Base-by-base conservation (phyloP, 148 eudicot genomes). In the Fagopyrum tataricum region DNA sequence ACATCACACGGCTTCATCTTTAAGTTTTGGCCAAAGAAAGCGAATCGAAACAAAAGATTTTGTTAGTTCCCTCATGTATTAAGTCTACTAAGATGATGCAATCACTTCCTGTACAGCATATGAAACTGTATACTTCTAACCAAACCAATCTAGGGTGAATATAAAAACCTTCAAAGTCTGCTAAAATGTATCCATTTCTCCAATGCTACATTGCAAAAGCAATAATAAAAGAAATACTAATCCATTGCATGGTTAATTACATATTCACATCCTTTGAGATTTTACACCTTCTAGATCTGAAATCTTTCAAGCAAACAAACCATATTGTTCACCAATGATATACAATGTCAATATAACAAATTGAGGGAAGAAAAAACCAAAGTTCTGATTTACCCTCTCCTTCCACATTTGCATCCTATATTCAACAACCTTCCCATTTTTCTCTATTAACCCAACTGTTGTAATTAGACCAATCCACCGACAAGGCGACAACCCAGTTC, bases 401-500 rank as follows among this genome's bases (percentile, higher is more conserved):
- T 5, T 59, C 66, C 66, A 59, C 40, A 59, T 59, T 24, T 39
- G 23, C 66, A 59, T 23, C 12, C 40, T 11, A 59, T 24, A 24
- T 39, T 23, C 13, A 59, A 24, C 5, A 59, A 59, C 9, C 66
- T 10, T 59, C 66, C 6, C 10, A 10, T 15, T 59, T 59, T 59
- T 11, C 17, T 3, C 26, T 11, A 23, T 10, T n/a, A 23, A 59
- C 26, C 17, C 66, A 24, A 18, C 61, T 5, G 26, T 21, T 8
- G 10, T 26, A 55, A 20, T 31, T 31, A 55, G 24, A 23, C 61
- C 61, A 55, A 18, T 26, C 66, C 39, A 23, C 66, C 66, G 66
- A 59, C 66, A 59, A 24, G 9, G 39, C 66, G 66, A 59, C 66
- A 59, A 24, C 39, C 37, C 66, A 59, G 66, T 59, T 23, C 39